These are phyloP conservation scores for Hypholoma sublateritium DNA, from an alignment of 768 basidiomycete genomes.

Conservation along the genomic window DNA sequence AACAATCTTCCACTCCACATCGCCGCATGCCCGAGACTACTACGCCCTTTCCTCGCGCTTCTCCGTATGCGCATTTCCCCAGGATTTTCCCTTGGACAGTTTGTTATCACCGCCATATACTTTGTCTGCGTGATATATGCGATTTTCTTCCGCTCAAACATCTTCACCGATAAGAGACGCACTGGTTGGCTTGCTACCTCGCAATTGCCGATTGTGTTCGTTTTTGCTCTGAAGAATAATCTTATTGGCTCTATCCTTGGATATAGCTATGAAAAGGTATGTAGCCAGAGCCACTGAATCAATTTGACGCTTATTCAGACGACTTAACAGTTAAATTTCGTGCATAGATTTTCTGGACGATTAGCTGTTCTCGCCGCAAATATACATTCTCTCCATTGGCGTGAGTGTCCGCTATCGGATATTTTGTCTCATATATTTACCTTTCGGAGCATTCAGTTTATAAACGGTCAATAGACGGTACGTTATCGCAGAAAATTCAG, in stretches of 20 bases:
- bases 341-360: slow-evolving; percentile 70
- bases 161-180: slow-evolving; percentile 49
- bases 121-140: slow-evolving; percentile 44
- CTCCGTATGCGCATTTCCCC: slow-evolving; percentile 42
- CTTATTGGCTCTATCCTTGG: slow-evolving; percentile 56
- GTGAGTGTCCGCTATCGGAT: slow-evolving; percentile 33
- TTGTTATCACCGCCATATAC: slow-evolving; percentile 46
- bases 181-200: slow-evolving; percentile 54
- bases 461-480: slow-evolving; percentile 45
- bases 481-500: slow-evolving; percentile 33
- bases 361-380: slow-evolving; percentile 58
- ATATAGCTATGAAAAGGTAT: slow-evolving; percentile 66
- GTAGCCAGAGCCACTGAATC: too few species aligned
- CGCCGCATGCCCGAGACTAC: slow-evolving; percentile 15
- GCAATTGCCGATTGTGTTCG: slow-evolving; percentile 66
- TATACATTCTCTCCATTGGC: slow-evolving; percentile 57
- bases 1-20: not conserved
- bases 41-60: slow-evolving; percentile 43
- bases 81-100: slow-evolving; percentile 51
- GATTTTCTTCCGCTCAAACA: slow-evolving; percentile 48
- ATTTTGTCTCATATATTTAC: not conserved
- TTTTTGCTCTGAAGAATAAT: slow-evolving; percentile 71
- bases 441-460: slow-evolving; percentile 48
- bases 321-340: slow-evolving; percentile 68
- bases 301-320: not conserved